Evolutionary conservation across 129 eudicot species (phyloP), one percentile per base, ranked within the genome.

Genomic region (Tanacetum coccineum): DNA sequence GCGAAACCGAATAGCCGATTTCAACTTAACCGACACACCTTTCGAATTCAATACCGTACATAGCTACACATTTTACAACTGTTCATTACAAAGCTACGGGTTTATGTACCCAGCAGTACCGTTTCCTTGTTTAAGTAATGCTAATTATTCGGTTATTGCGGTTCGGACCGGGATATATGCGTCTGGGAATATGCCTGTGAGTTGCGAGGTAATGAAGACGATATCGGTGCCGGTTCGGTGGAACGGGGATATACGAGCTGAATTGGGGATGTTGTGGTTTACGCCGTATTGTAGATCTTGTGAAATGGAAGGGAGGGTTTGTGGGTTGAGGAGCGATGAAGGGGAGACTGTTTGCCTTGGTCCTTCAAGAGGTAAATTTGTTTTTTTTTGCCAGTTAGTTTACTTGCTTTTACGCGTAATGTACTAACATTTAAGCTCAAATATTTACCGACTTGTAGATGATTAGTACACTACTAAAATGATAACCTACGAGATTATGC

Each of bases 261-360:
- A 79, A 64, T 14, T 85, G 48, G 71, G 57, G 80, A 60, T 91
- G 74, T 59, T 14, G 18, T 91, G 97, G 95, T 52, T n/a, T 18
- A 56, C 72, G 12, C 95, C 97, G 3, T 25, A 7, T 51, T 91
- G 97, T 70, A 40, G 74, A 55, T 32, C 11, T 67, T 87, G 89
- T 61, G 88, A 79, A 11, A 6, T 12, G 64, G 72, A 62, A 47
- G 89, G 87, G 42, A 78, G 81, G 45, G 47, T 62, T 42, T 91
- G 97, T 79, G 88, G 88, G 36, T 26, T 71, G 19, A 79, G 81
- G 20, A 68, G 64, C 22, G 56, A 61, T 5, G 62, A 74, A 21
- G 79, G 73, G 14, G 46, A 74, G 21, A 49, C 62, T 0, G 51
- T 28, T 48, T 62, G 64, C 18, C 17, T 15, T 58, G 72, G 81